Percentiles rank a stretch among this genome's conserved stretches.
These are phyloP conservation scores for Globisporangium paroecandrum DNA, from an alignment of 352 stramenopile species.

Conservation along the genomic window DNA sequence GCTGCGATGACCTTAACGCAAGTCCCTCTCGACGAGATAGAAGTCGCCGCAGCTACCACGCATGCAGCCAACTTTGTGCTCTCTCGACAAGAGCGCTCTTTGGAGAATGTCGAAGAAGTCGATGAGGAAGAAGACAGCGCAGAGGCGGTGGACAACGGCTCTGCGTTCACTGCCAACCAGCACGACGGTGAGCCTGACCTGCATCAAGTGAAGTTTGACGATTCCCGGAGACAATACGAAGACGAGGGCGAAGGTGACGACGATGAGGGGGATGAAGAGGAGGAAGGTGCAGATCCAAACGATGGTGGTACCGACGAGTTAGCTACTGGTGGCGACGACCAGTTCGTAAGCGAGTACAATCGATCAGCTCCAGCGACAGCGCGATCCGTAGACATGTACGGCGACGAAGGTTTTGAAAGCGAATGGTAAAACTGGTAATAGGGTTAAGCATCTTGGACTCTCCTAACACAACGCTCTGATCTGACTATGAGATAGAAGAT, in stretches of 20 bases:
- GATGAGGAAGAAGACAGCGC: conserved; percentile 11
- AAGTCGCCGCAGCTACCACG: not conserved
- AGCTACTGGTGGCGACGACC: conserved; percentile 7
- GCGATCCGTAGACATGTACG: conserved; percentile 36
- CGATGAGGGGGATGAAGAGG: conserved; percentile 4
- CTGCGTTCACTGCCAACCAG: not conserved
- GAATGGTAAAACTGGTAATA: conserved; percentile 26
- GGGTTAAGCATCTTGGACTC: not conserved
- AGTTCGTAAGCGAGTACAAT: conserved; percentile 12
- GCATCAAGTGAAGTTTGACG: not conserved
- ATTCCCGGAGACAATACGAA: conserved; percentile 33
- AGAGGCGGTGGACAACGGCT: conserved; percentile 1
- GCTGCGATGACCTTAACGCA: not conserved
- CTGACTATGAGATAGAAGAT: not conserved
- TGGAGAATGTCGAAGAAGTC: conserved; percentile 18
- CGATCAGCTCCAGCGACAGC: conserved; percentile 11
- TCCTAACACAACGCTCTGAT: not conserved
- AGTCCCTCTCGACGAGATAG: not conserved
- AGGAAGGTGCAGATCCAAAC: not conserved
- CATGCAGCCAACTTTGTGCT: conserved; percentile 5
- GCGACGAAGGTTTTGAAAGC: conserved; percentile 53
- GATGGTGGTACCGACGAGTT: conserved; percentile 7
- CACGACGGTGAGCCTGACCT: not conserved
- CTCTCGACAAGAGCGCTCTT: conserved; percentile 5
- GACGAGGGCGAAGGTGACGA: conserved; percentile 34